Evolutionary conservation across 169 alveolate genomes (phyloP).

Genomic region (Plasmodium chabaudi): DNA sequence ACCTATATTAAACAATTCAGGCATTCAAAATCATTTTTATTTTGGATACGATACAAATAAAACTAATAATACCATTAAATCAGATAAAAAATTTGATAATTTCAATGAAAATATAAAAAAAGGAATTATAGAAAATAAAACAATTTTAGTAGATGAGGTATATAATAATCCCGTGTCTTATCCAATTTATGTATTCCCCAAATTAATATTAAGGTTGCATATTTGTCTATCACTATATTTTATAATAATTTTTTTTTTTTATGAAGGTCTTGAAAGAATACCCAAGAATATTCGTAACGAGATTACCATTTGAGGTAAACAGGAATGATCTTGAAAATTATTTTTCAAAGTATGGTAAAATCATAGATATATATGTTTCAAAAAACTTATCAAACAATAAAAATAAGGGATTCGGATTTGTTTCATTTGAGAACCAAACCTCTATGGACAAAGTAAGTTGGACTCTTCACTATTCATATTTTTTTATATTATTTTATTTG

Average conservation of each 20-base stretch:
- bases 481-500: not conserved
- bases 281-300: conserved; percentile 82
- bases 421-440: conserved; percentile 82
- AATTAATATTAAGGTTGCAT: not conserved
- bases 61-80: too few relatives aligned
- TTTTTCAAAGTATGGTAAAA: conserved; percentile 73
- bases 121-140: not conserved
- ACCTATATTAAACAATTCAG: not conserved
- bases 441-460: conserved; percentile 73
- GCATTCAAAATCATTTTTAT: too few relatives aligned
- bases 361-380: conserved; percentile 52
- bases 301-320: conserved; percentile 83
- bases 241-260: not conserved
- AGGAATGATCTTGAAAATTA: conserved; percentile 82
- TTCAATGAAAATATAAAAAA: not conserved
- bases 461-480: not conserved
- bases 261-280: conserved; percentile 29
- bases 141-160: conserved; percentile 8
- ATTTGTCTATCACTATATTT: not conserved
- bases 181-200: too few relatives aligned
- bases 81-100: not conserved
- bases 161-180: not conserved
- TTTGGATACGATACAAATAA: too few relatives aligned
- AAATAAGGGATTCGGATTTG: conserved; percentile 88
- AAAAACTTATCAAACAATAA: conserved; percentile 15